Base-by-base conservation (phyloP, 345 rosid genomes). In the Hibiscus mutabilis region DNA sequence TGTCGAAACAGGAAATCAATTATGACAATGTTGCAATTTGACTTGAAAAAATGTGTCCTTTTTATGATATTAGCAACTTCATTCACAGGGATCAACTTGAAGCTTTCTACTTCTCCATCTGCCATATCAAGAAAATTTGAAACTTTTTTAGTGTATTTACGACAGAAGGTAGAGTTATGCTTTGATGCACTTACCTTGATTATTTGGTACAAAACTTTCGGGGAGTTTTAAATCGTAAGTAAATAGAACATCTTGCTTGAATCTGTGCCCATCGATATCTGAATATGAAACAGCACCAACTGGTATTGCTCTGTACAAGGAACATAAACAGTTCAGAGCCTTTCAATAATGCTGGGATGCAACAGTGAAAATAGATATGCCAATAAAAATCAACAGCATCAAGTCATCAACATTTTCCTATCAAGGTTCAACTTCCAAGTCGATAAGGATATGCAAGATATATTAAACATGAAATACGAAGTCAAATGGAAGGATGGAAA, bases 81-180 rank as follows among this genome's bases (percentile, higher is more conserved):
- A 5, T 78, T 10, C 60, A 84, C 91, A 2, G 89, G 87, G 66
- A 93, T 78, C 87, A 91, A 78, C 77, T 79, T 83, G 87, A 94
- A 94, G 84, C 92, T 83, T 78, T 89, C 97, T 55, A 89, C 98
- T 75, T 94, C 97, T 81, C 96, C 98, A 83, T 94, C 98, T 94
- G 85, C 73, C 76, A 75, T 42, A 49, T 24, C 3, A 51, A 47
- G 37, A 57, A 58, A 70, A 29, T 51, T 46, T 51, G 59, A n/a
- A 51, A 46, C 55, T 15, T 52, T 52, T 68, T 44, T 57, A 47
- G 5, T 13, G 46, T 24, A 13, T 61, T 59, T 70, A 2, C 13
- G 60, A 22, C 19, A 24, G 5, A 74, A 73, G n/a, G 65, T 56
- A 60, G 66, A 53, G 46, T 21, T 19, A 47, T 22, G 72, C 7